Conservation (phyloP, 2,329 filamentous ascomycete genomes). For the Sarocladiaceae sp. region DNA sequence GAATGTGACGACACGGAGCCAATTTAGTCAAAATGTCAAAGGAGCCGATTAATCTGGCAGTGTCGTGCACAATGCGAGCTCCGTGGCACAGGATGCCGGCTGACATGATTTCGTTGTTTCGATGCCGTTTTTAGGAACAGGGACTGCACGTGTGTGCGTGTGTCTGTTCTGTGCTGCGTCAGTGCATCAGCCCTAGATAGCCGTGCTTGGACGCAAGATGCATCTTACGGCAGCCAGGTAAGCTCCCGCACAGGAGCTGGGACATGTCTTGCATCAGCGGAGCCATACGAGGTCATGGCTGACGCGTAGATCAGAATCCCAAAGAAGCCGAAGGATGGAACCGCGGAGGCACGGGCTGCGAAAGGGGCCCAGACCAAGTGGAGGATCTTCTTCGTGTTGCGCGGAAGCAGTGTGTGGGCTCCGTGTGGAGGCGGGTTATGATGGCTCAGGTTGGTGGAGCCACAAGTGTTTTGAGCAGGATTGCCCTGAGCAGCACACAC, state of each 20-base stretch:
- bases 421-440: neutral
- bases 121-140: neutral
- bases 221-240: no score
- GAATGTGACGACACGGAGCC: no score
- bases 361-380: neutral
- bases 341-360: neutral
- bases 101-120: neutral
- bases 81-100: neutral
- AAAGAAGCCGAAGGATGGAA: slow-evolving; percentile 1
- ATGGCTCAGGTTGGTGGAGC: neutral
- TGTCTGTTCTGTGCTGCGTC: neutral
- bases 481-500: neutral
- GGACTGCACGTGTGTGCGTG: neutral
- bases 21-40: no score
- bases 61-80: neutral
- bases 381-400: neutral
- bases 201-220: no score
- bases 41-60: neutral
- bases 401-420: neutral
- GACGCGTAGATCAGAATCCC: slow-evolving; percentile 2
- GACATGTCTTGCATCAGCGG: slow-evolving; percentile 4
- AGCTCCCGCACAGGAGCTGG: neutral
- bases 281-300: neutral
- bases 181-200: neutral
- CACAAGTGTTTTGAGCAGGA: no score